A percentile compares a stretch with the other conserved stretches of the same genome.
Evolutionary conservation across 345 rosid species (phyloP).

Genomic region (Crucihimalaya himalaica): DNA sequence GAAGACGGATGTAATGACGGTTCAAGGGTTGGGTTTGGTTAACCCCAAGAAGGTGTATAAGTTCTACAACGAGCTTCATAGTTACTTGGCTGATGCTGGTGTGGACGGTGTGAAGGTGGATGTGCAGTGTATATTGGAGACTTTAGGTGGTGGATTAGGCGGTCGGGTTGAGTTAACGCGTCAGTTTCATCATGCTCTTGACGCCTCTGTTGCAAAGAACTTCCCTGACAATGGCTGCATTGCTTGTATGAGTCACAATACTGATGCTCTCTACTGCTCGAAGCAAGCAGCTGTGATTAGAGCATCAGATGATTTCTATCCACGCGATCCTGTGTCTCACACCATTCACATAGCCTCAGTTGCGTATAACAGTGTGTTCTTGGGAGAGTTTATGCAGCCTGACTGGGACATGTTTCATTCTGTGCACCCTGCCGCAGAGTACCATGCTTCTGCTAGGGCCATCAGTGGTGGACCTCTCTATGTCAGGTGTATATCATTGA

Average conservation of each 20-base stretch:
- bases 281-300: constrained; percentile 90
- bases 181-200: constrained; percentile 91
- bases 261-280: constrained; percentile 96
- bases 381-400: constrained; percentile 88
- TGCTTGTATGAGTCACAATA: constrained; percentile 97
- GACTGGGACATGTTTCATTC: constrained; percentile 99
- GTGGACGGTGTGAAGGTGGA: constrained; percentile 95
- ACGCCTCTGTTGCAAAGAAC: constrained; percentile 71
- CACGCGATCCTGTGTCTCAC: constrained; percentile 88
- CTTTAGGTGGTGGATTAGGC: constrained; percentile 76
- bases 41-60: constrained; percentile 69
- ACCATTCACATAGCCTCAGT: constrained; percentile 91
- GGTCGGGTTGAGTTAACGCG: constrained; percentile 84
- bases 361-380: constrained; percentile 82
- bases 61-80: constrained; percentile 77
- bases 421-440: constrained; percentile 84
- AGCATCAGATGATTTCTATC: constrained; percentile 95
- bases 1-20: constrained; percentile 64
- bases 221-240: constrained; percentile 90
- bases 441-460: constrained; percentile 94
- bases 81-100: constrained; percentile 79
- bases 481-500: constrained; percentile 57
- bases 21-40: constrained; percentile 86
- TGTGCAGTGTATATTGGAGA: constrained; percentile 87
- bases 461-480: constrained; percentile 92